Percentiles rank a stretch among this genome's conserved stretches.
phyloP scores from a whole-genome alignment of 2,329 filamentous ascomycete species.

The Anisogramma anomala region DNA sequence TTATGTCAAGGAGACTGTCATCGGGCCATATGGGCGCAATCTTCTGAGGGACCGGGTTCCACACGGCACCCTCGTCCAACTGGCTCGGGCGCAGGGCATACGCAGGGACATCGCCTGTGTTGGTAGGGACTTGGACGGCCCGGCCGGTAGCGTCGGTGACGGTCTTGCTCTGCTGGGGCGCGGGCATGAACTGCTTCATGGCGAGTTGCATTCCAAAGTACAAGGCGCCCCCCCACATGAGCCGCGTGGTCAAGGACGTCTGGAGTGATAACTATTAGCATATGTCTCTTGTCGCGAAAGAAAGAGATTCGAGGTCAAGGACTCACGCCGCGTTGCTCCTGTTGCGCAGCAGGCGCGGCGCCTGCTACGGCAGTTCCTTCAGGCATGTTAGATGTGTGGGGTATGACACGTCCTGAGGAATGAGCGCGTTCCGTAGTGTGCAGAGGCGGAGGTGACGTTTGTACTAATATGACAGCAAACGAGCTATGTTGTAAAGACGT shows the following conservation, averaged over 20 bases:
- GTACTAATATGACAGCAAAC: not conserved
- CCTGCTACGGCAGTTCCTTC: slow-evolving; percentile 13
- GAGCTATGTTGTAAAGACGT: not conserved
- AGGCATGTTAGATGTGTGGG: slow-evolving; percentile 9
- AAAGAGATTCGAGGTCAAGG: not conserved
- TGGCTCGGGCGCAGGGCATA: slow-evolving; percentile 52
- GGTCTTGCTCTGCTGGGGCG: slow-evolving; percentile 35
- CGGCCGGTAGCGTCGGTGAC: slow-evolving; percentile 41
- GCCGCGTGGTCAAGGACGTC: slow-evolving; percentile 32
- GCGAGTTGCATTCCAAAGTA: slow-evolving; percentile 49
- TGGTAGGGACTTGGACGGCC: slow-evolving; percentile 40
- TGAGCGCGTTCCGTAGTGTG: slow-evolving; percentile 1
- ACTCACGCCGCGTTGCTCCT: slow-evolving; percentile 14
- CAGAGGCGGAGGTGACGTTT: slow-evolving; percentile 1
- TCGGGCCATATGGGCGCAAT: slow-evolving; percentile 82
- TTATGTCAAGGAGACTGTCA: slow-evolving; percentile 68
- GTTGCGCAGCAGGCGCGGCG: slow-evolving; percentile 11
- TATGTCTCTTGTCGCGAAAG: slow-evolving; percentile 18
- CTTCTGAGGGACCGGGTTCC: slow-evolving; percentile 53
- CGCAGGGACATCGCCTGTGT: slow-evolving; percentile 47
- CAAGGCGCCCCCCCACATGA: slow-evolving; percentile 41
- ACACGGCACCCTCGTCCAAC: slow-evolving; percentile 49
- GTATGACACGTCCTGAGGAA: slow-evolving; percentile 5
- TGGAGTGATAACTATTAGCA: slow-evolving; percentile 6
- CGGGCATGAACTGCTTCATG: slow-evolving; percentile 41